A percentile compares a stretch with the other conserved stretches of the same genome.
Evolutionary conservation across 2,329 filamentous ascomycete genomes (phyloP).

Genomic region (Colletotrichum sp.): DNA sequence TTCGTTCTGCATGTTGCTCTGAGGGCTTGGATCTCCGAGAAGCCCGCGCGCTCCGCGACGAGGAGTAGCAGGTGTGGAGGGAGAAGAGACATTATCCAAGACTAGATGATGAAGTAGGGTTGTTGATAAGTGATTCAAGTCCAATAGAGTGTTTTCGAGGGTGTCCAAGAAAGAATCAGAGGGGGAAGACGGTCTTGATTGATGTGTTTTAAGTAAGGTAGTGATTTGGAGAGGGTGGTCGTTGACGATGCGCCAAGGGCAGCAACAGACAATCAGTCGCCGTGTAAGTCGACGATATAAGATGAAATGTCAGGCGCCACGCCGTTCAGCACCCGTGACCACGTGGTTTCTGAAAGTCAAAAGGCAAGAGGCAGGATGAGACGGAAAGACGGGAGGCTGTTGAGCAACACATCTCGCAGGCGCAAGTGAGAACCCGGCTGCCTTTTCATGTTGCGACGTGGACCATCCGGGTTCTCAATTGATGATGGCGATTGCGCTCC

Average conservation of each 20-base stretch:
- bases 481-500: conserved; percentile 1
- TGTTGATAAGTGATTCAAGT: neutral
- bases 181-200: neutral
- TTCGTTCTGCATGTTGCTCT: conserved; percentile 10
- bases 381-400: neutral
- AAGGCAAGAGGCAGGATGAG: neutral
- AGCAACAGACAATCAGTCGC: neutral
- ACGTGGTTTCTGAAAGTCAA: neutral
- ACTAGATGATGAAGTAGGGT: neutral
- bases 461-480: conserved; percentile 17
- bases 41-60: conserved; percentile 6
- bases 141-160: neutral
- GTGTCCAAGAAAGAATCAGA: neutral
- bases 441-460: conserved; percentile 10
- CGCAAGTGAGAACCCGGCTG: conserved; percentile 3
- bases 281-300: neutral
- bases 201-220: neutral
- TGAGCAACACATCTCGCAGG: neutral
- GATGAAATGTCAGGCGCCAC: neutral
- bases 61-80: conserved; percentile 13
- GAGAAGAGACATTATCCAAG: conserved; percentile 15
- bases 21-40: conserved; percentile 9
- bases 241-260: neutral
- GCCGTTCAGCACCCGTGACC: neutral
- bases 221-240: neutral